These are phyloP conservation scores for Knoxdaviesia proteae DNA, from an alignment of 2,329 filamentous ascomycete species.

Conservation along the genomic window DNA sequence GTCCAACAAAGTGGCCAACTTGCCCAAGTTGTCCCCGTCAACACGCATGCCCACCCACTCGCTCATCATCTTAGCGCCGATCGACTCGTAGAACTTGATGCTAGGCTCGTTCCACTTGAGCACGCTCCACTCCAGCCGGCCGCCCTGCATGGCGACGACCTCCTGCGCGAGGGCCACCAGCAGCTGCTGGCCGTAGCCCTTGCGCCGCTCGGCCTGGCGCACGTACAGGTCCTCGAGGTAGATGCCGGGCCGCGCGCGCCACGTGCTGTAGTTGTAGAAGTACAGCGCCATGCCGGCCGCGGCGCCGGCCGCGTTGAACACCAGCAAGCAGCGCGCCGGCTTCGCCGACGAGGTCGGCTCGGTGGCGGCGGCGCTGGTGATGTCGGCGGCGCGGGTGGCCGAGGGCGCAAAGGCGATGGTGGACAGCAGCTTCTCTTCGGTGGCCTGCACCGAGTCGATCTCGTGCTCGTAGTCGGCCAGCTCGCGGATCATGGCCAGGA, in stretches of 20 bases:
- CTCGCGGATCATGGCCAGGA: constrained; percentile 63
- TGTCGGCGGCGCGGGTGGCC: constrained; percentile 19
- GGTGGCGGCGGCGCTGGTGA: constrained; percentile 17
- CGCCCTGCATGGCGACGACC: constrained; percentile 49
- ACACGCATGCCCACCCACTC: constrained; percentile 63
- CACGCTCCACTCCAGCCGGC: constrained; percentile 73
- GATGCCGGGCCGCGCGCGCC: constrained; percentile 70
- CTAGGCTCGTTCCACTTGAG: constrained; percentile 85
- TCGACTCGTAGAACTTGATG: constrained; percentile 63
- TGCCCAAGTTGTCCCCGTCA: constrained; percentile 41
- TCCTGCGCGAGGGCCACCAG: constrained; percentile 62
- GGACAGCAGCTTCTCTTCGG: constrained; percentile 44
- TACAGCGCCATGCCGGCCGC: constrained; percentile 66
- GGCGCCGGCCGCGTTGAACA: constrained; percentile 27
- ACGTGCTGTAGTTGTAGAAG: constrained; percentile 92
- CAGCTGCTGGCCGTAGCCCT: constrained; percentile 61
- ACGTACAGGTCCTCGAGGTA: constrained; percentile 93
- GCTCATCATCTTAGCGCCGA: constrained; percentile 44
- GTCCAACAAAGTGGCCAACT: constrained; percentile 26
- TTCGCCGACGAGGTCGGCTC: constrained; percentile 31
- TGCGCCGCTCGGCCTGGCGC: constrained; percentile 43
- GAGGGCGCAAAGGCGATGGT: constrained; percentile 61
- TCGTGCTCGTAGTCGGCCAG: constrained; percentile 78
- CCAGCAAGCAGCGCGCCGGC: constrained; percentile 59
- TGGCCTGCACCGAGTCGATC: constrained; percentile 54